Conservation (phyloP, 352 stramenopile genomes). For the Globisporangium spinosum region DNA sequence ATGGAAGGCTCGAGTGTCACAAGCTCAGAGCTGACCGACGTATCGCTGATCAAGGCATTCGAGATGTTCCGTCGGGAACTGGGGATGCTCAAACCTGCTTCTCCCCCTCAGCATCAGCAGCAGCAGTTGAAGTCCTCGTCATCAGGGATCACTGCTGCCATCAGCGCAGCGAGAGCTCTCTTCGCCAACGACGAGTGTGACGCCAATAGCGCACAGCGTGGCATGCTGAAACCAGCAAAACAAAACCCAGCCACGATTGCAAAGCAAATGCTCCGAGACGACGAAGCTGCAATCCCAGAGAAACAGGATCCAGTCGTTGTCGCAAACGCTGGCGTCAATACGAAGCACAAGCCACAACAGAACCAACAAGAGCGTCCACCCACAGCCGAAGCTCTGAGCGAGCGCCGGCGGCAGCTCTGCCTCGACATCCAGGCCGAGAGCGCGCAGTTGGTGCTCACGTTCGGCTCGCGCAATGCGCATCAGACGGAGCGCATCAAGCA, state of each 20-base stretch:
- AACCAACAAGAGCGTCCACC: neutral
- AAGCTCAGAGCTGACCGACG: slow-evolving; percentile 51
- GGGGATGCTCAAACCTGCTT: slow-evolving; percentile 13
- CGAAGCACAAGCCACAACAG: neutral
- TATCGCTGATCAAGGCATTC: slow-evolving; percentile 53
- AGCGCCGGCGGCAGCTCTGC: slow-evolving; percentile 40
- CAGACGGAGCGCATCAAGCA: slow-evolving; percentile 20
- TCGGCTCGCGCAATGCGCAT: slow-evolving; percentile 19
- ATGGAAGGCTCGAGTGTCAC: slow-evolving; percentile 48
- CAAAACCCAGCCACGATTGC: neutral
- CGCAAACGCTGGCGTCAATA: neutral
- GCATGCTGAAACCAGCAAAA: neutral
- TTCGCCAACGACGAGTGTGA: neutral
- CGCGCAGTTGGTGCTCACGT: slow-evolving; percentile 39
- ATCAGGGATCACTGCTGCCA: slow-evolving; percentile 11
- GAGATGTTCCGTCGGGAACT: slow-evolving; percentile 40
- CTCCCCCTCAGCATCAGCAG: neutral
- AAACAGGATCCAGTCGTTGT: neutral
- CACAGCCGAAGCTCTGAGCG: slow-evolving; percentile 17
- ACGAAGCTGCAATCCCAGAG: neutral
- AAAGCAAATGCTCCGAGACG: neutral
- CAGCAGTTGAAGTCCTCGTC: neutral
- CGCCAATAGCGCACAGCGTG: neutral
- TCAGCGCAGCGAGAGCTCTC: slow-evolving; percentile 16
- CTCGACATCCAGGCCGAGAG: slow-evolving; percentile 53